phyloP scores from a whole-genome alignment of 1,139 yeast species.

The Saccharomyces pastorianus region DNA sequence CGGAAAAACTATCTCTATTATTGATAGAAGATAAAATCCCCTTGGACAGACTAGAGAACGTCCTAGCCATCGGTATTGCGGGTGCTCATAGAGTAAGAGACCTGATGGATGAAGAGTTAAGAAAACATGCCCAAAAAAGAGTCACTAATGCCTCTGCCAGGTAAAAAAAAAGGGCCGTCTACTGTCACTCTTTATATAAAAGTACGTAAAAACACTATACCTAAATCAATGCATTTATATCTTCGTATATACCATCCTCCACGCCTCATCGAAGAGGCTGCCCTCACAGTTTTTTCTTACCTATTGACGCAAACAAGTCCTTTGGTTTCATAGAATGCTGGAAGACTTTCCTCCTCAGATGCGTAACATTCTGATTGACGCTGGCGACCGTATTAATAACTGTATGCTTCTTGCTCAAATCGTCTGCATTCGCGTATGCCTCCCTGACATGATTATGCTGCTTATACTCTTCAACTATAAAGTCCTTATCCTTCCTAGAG shows the following conservation, averaged over 20 bases:
- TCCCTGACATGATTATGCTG: conserved; percentile 30
- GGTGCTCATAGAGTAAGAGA: conserved; percentile 80
- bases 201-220: neutral
- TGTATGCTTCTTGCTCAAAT: conserved; percentile 27
- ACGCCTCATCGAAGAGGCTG: too few species aligned
- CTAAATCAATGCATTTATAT: neutral
- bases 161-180: neutral
- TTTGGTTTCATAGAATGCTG: conserved; percentile 31
- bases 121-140: conserved; percentile 55
- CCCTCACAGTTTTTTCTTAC: conserved; percentile 20
- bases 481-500: conserved; percentile 20
- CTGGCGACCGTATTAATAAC: conserved; percentile 31
- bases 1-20: conserved; percentile 68
- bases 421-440: conserved; percentile 32
- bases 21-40: conserved; percentile 80
- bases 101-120: conserved; percentile 76
- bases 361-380: conserved; percentile 32
- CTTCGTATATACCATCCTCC: neutral
- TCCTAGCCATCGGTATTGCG: conserved; percentile 79
- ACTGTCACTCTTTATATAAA: neutral
- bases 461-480: conserved; percentile 28
- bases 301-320: conserved; percentile 29
- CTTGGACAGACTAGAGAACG: conserved; percentile 65
- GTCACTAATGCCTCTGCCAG: conserved; percentile 27
- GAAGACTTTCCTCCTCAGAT: conserved; percentile 30